Evolutionary conservation across 306 rosid genomes (phyloP), one percentile per base, ranked within the genome.

Genomic region (Trifolium dubium): DNA sequence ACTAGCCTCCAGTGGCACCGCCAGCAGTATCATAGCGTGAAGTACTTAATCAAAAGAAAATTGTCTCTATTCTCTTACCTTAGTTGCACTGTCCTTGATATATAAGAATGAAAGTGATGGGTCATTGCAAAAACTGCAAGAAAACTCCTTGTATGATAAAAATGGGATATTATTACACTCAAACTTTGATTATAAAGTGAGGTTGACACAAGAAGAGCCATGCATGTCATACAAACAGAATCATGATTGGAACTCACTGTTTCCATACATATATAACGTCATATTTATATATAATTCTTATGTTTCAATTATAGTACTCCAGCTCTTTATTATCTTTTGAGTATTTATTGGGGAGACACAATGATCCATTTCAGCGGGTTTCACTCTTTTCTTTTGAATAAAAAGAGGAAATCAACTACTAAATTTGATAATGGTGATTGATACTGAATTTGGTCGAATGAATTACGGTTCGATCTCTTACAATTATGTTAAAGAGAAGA

Each of bases 201-300:
- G 63, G 77, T 13, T 73, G 87, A 85, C 87, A 64, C 14, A 61
- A 59, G 82, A 76, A 69, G 79, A 82, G 79, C 66, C 40, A 44
- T 80, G 85, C 83, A 86, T 84, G 78, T 79, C 61, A 76, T 83
- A 56, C 46, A 30, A 34, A 82, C 75, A 81, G 74, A 75, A 58
- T 58, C 83, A 89, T 83, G 80, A 89, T 86, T 79, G 89, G 82
- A 81, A 81, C 88, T 83, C 83, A 89, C 91, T 89, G 89, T 89
- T 86, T 83, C 61, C 80, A 50, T 64, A 15, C 51, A 5, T 54
- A 49, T 67, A 70, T 76, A 29, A 50, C 55, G 87, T 86, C 90
- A 86, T 55, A 35, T 2, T 6, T 72, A 47, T 13, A 4, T 23
- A 23, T 23, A 14, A 4, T 49, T 6, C 14, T 43, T 13, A 13